These are phyloP conservation scores for Peronospora belbahrii DNA, from an alignment of 352 stramenopile species.

Conservation along the genomic window DNA sequence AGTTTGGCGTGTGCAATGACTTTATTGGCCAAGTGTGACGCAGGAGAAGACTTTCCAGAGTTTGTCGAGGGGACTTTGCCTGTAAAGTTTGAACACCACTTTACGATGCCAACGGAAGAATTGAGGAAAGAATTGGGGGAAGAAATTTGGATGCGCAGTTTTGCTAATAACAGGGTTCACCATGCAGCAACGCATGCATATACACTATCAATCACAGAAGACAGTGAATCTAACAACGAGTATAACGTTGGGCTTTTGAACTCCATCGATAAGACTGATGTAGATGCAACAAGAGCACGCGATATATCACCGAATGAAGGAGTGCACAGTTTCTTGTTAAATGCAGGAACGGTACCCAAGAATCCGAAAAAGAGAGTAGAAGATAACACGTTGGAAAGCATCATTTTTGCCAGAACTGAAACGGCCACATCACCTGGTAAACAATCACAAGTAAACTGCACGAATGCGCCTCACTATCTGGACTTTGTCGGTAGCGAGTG, in stretches of 20 bases:
- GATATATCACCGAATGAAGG: background rate
- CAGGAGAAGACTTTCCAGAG: constrained; percentile 37
- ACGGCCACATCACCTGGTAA: background rate
- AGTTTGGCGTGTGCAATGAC: constrained; percentile 29
- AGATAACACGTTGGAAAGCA: background rate
- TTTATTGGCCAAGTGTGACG: constrained; percentile 27
- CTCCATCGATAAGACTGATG: background rate
- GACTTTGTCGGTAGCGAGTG: background rate
- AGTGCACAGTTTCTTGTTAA: background rate
- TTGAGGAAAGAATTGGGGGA: constrained; percentile 31
- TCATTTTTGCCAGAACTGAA: background rate
- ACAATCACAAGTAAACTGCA: background rate
- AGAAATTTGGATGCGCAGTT: constrained; percentile 30
- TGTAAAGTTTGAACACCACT: constrained; percentile 19
- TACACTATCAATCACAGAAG: background rate
- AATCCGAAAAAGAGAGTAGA: background rate
- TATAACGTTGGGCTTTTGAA: background rate
- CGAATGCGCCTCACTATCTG: background rate
- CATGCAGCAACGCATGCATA: constrained; percentile 30
- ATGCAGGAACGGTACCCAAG: background rate
- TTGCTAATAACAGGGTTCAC: constrained; percentile 36
- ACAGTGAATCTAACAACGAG: background rate
- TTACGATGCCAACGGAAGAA: constrained; percentile 22
- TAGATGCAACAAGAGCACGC: background rate
- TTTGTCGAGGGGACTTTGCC: constrained; percentile 46